Base-by-base conservation (phyloP, 805 yeast genomes). In the Hanseniaspora taiwanica region DNA sequence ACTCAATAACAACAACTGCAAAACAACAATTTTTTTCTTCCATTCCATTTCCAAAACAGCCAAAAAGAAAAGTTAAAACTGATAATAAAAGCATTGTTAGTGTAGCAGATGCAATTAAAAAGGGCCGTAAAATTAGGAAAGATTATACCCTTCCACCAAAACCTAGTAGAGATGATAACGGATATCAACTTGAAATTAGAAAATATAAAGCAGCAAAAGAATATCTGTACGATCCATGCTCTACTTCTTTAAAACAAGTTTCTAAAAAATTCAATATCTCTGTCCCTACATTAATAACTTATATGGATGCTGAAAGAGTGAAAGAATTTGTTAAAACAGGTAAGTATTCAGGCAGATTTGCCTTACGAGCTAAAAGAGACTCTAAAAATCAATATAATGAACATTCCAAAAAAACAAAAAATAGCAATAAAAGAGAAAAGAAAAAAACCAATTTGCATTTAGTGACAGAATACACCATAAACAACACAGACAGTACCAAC, bases 91-190 rank as follows among this genome's bases (percentile, higher is more conserved):
- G n/a, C n/a, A n/a, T n/a, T n/a, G n/a, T n/a, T n/a, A n/a, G n/a
- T n/a, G n/a, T n/a, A n/a, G n/a, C n/a, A n/a, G n/a, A n/a, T n/a
- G 29, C 33, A 10, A 23, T 32, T 12, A 40, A 41, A 23, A 41
- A 41, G 25, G 44, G 44, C 3, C 37, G 44, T 34, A 41, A 41
- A 32, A 21, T 41, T 9, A 41, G 44, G 38, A 41, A 41, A 17
- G 38, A 41, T 14, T 41, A 41, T 17, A 41, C 44, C 6, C 38
- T 41, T n/a, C 44, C 44, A 23, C 44, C 44, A 27, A 41, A 41
- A 19, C 44, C 44, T 10, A 14, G 31, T 9, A 37, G 37, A 18
- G 36, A 29, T 4, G 31, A 25, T 20, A 20, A 38, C 2, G 27
- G 35, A 3, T 41, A 34, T 34, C 18, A 27, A 17, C 33, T 37